These are phyloP conservation scores for Sonneratia caseolaris DNA, from an alignment of 345 rosid genomes.

Conservation along the genomic window DNA sequence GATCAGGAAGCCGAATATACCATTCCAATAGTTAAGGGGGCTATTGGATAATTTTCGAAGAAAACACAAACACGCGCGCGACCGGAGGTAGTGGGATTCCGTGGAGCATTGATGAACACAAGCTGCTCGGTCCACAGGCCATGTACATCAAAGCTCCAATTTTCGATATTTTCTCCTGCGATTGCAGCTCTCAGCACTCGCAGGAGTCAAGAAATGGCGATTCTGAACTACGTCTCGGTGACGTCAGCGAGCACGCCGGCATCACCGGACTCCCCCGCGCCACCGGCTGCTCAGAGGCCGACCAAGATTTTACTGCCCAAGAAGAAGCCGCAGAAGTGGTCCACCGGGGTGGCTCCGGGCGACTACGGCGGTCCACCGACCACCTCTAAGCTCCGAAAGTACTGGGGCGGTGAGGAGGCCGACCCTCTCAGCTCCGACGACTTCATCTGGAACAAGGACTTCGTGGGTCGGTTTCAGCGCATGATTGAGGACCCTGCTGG, in stretches of 20 bases:
- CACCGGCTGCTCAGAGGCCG: constrained; percentile 13
- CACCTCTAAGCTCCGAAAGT: constrained; percentile 62
- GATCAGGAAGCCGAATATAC: too few relatives aligned
- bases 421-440: constrained; percentile 86
- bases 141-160: neutral
- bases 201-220: constrained; percentile 29
- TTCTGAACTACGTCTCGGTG: constrained; percentile 45
- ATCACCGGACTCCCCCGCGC: constrained; percentile 34
- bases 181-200: too few relatives aligned
- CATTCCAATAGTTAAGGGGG: neutral
- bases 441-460: constrained; percentile 88
- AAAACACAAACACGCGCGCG: too few relatives aligned
- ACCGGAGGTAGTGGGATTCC: neutral
- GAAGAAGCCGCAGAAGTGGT: constrained; percentile 80
- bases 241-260: constrained; percentile 42
- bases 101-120: neutral
- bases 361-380: constrained; percentile 89
- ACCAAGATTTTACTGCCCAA: constrained; percentile 72
- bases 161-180: neutral
- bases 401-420: constrained; percentile 78
- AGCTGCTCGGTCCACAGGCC: neutral
- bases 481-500: constrained; percentile 36
- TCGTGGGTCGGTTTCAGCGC: constrained; percentile 65
- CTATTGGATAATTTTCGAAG: neutral
- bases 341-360: constrained; percentile 87